Evolutionary conservation across 352 stramenopile species (phyloP).

Genomic region (Saprolegnia parasitica): DNA sequence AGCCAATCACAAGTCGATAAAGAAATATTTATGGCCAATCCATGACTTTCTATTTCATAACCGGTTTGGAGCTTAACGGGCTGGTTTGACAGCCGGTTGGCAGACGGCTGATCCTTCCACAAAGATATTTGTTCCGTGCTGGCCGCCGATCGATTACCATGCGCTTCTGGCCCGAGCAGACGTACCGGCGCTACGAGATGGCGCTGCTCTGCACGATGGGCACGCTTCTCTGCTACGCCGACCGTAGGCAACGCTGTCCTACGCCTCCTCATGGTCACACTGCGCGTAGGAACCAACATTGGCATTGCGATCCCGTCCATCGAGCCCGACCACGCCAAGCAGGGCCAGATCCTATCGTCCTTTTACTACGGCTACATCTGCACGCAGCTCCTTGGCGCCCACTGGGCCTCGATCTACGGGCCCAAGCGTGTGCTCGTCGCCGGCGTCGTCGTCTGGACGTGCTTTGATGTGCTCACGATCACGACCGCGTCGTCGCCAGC

Average conservation of each 20-base stretch:
- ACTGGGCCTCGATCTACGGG: constrained; percentile 60
- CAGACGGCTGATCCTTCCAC: not conserved
- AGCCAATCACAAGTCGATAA: no score
- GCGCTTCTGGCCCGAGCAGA: not conserved
- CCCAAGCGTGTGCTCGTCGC: constrained; percentile 69
- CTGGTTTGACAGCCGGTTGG: not conserved
- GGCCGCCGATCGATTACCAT: not conserved
- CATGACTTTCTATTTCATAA: no score
- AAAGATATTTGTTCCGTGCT: not conserved
- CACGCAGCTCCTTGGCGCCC: constrained; percentile 75
- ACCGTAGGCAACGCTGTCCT: constrained; percentile 41
- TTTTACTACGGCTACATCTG: constrained; percentile 88
- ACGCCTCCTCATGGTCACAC: constrained; percentile 22
- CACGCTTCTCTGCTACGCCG: constrained; percentile 63
- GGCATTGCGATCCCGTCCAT: constrained; percentile 76
- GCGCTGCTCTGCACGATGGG: constrained; percentile 22
- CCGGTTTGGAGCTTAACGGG: no score
- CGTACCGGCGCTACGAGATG: constrained; percentile 25
- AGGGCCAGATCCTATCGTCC: constrained; percentile 72
- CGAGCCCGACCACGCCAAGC: constrained; percentile 64
- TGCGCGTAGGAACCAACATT: constrained; percentile 74
- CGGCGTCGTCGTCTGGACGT: constrained; percentile 76
- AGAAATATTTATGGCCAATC: no score
- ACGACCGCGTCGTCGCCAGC: not conserved
- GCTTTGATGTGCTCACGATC: constrained; percentile 40